phyloP scores from a whole-genome alignment of 2,329 filamentous ascomycete species.

The Diaporthe caulivora region DNA sequence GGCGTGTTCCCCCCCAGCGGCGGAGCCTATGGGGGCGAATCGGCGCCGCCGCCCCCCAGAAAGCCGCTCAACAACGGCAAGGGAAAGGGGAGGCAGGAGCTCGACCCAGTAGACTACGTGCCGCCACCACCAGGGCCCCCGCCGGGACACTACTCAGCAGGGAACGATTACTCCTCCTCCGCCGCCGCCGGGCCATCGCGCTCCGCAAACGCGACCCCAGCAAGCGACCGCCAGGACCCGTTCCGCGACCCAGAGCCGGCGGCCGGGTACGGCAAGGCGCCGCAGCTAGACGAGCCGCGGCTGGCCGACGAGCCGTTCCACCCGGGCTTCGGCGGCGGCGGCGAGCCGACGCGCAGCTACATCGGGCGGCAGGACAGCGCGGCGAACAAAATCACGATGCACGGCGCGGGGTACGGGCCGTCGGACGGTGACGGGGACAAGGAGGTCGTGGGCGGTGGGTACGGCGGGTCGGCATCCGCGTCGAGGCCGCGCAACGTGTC shows the following conservation, averaged over 20 bases:
- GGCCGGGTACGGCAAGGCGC: conserved; percentile 21
- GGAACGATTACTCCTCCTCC: background rate
- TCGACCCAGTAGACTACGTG: conserved; percentile 23
- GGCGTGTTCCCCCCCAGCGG: background rate
- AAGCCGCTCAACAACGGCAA: conserved; percentile 42
- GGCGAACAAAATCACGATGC: conserved; percentile 56
- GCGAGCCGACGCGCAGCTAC: conserved; percentile 49
- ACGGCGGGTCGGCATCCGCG: background rate
- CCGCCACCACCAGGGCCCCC: conserved; percentile 31
- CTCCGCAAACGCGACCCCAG: conserved; percentile 36
- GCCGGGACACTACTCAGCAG: conserved; percentile 9
- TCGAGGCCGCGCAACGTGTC: conserved; percentile 34
- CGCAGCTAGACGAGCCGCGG: conserved; percentile 50
- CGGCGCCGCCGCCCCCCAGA: conserved; percentile 32
- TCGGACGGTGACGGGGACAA: conserved; percentile 11
- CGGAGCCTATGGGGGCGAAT: conserved; percentile 14
- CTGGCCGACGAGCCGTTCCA: conserved; percentile 54
- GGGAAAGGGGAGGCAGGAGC: conserved; percentile 45
- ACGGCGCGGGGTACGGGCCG: conserved; percentile 48
- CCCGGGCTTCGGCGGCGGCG: conserved; percentile 47
- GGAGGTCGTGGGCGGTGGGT: background rate
- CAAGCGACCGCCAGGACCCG: conserved; percentile 42
- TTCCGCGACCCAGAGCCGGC: conserved; percentile 45
- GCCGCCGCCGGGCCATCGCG: conserved; percentile 12
- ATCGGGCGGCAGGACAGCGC: conserved; percentile 56